These are phyloP conservation scores for Alternaria novae-zelandiae DNA, from an alignment of 2,329 filamentous ascomycete species.

Conservation along the genomic window DNA sequence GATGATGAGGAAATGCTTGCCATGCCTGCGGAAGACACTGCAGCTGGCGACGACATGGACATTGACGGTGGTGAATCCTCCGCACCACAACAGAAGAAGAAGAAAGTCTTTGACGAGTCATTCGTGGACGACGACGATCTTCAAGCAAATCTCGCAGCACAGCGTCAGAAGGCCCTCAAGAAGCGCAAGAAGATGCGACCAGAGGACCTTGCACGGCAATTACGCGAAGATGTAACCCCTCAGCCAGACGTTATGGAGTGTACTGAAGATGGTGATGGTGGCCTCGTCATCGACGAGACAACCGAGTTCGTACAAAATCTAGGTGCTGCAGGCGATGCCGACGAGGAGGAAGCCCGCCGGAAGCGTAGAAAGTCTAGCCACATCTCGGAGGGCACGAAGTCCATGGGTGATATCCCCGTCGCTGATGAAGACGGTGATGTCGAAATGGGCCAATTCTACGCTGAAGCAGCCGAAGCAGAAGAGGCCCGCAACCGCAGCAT, in stretches of 20 bases:
- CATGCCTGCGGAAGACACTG: constrained; percentile 38
- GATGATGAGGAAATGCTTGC: constrained; percentile 66
- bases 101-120: constrained; percentile 69
- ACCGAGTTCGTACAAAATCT: constrained; percentile 92
- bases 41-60: constrained; percentile 67
- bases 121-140: constrained; percentile 93
- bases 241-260: constrained; percentile 61
- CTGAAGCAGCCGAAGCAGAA: constrained; percentile 59
- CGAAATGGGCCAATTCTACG: constrained; percentile 61
- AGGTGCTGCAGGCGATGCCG: constrained; percentile 53
- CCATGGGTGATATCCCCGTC: constrained; percentile 36
- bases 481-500: constrained; percentile 43
- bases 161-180: constrained; percentile 83
- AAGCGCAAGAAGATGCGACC: constrained; percentile 88
- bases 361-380: constrained; percentile 51
- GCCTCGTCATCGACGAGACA: constrained; percentile 93
- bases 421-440: constrained; percentile 61
- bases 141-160: constrained; percentile 82
- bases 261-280: constrained; percentile 65
- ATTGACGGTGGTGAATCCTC: constrained; percentile 62
- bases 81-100: constrained; percentile 60
- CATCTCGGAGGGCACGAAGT: constrained; percentile 30
- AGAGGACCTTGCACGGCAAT: constrained; percentile 83
- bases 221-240: constrained; percentile 67
- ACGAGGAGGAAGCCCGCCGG: constrained; percentile 54